Evolutionary conservation across 2,329 filamentous ascomycete genomes (phyloP).

Genomic region (Microascus cirrosus): DNA sequence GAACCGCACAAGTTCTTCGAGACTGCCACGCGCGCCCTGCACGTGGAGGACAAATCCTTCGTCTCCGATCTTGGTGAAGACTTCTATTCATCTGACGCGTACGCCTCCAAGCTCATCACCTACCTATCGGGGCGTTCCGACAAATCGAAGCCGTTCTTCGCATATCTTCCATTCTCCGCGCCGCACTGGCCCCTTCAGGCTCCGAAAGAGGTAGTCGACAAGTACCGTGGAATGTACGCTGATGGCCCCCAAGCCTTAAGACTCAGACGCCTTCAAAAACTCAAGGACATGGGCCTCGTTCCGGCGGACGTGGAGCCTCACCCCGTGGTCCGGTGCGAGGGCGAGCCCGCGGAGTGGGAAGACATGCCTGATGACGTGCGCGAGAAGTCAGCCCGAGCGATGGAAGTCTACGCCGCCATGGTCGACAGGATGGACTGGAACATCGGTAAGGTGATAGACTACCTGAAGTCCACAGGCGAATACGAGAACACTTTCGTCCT

Average conservation of each 20-base stretch:
- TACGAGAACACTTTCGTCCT: constrained; percentile 42
- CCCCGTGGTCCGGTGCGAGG: constrained; percentile 7
- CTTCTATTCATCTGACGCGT: constrained; percentile 34
- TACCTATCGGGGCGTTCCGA: constrained; percentile 20
- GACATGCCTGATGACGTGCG: constrained; percentile 8
- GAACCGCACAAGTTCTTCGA: background rate
- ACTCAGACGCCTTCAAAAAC: constrained; percentile 25
- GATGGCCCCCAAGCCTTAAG: constrained; percentile 36
- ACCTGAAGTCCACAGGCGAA: constrained; percentile 32
- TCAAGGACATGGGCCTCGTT: constrained; percentile 28
- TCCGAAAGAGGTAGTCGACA: constrained; percentile 29
- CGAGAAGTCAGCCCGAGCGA: constrained; percentile 8
- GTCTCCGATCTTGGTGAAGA: constrained; percentile 25
- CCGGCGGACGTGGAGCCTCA: constrained; percentile 12
- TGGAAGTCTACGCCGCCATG: constrained; percentile 39
- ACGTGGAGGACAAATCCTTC: constrained; percentile 5
- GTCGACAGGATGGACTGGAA: constrained; percentile 39
- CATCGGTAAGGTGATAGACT: constrained; percentile 35
- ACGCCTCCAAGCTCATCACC: constrained; percentile 28
- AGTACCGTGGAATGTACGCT: constrained; percentile 37
- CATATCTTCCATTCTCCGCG: constrained; percentile 18
- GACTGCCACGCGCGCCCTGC: background rate
- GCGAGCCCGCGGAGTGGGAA: constrained; percentile 9
- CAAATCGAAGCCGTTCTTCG: constrained; percentile 12
- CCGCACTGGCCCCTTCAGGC: constrained; percentile 43